A percentile compares a stretch with the other conserved stretches of the same genome.
These are phyloP conservation scores for Dicorynia guianensis DNA, from an alignment of 306 rosid species.

Conservation along the genomic window DNA sequence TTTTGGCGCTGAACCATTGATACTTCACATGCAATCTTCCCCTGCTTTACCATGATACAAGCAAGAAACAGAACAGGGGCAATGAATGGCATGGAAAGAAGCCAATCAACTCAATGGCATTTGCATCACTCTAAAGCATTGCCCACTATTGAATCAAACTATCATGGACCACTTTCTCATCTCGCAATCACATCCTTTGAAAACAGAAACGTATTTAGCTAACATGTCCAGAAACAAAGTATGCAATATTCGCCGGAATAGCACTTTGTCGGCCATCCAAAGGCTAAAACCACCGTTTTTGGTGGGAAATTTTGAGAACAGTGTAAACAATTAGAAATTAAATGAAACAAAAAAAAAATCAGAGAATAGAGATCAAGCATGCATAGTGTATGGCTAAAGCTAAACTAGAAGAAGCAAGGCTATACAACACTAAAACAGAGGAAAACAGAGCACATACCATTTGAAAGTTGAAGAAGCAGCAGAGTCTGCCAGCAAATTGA, in stretches of 20 bases:
- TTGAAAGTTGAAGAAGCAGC: neutral
- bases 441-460: conserved; percentile 10
- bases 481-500: neutral
- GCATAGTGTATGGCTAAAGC: neutral
- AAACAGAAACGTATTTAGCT: neutral
- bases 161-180: too few relatives aligned
- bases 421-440: neutral
- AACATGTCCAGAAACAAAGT: conserved; percentile 11
- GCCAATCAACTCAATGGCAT: neutral
- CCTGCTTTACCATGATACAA: neutral
- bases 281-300: conserved; percentile 24
- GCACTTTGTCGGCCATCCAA: neutral
- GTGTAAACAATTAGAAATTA: neutral
- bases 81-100: neutral
- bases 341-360: too few relatives aligned
- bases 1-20: neutral
- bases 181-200: neutral
- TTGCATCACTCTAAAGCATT: conserved; percentile 17
- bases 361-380: neutral
- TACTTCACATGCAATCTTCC: neutral
- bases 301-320: conserved; percentile 11
- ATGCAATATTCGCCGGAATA: neutral
- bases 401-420: neutral
- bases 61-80: neutral
- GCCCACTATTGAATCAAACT: neutral